Base-by-base conservation (phyloP, 495 filamentous ascomycete genomes). In the Pseudevernia furfuracea region DNA sequence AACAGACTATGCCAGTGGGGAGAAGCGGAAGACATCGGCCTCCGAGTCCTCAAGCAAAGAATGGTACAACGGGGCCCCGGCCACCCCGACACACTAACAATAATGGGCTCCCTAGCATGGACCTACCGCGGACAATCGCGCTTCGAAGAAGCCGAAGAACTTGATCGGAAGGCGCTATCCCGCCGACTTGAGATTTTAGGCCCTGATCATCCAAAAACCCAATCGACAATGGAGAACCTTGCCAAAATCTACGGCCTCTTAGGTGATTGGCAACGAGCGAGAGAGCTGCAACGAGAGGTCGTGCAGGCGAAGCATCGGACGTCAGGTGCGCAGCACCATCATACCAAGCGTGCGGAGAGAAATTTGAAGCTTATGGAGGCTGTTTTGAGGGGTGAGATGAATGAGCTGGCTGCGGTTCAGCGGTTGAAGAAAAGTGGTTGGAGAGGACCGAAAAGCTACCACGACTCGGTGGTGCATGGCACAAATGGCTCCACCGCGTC, bases 1-100 rank as follows among this genome's bases (percentile, higher is more conserved):
- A 60, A 60, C 30, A 61, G 34, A 30, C 63, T 62, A 36, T 17
- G 55, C 5, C 52, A 55, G 3, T 66, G 65, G 61, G 28, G 32
- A 21, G 63, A 76, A 52, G 75, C 75, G 0, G 73, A 75, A 60
- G 30, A 66, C 15, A 10, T 68, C 3, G 59, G 60, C 14, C 32
- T 56, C n/a, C 49, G 49, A 28, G 58, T 57, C n/a, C 30, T 62
- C 6, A 36, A 57, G 17, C 14, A 62, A 28, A 39, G 64, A 23
- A 71, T 70, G 37, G 65, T 69, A 59, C 62, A 66, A 49, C 67
- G 72, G 10, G 73, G 71, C 32, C 58, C 64, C 39, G 68, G 71
- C 46, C 72, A 73, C 63, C 70, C 71, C 28, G 52, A 67, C 4
- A 80, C 78, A 10, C 43, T 75, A 11, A 57, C 38, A 5, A 69